Evolutionary conservation across 2,329 filamentous ascomycete species (phyloP), one percentile per base, ranked within the genome.

Genomic region (Trichoderma endophyticum): DNA sequence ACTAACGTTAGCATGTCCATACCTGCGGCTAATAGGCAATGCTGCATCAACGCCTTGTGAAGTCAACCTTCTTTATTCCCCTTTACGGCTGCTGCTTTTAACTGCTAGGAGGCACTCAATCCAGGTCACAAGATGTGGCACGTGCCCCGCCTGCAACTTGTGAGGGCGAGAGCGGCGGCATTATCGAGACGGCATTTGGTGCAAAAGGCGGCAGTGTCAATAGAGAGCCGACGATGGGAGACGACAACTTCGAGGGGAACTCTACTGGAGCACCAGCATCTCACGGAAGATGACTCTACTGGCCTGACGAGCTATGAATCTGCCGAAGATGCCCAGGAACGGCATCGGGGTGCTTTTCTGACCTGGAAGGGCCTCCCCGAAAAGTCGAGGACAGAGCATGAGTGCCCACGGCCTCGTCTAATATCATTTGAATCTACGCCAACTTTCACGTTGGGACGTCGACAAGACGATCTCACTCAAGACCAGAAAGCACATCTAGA

Each of bases 401-500:
- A 48, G 5, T 81, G 86, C 9, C 92, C 92, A 1, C 83, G 85
- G 15, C 93, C 94, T 30, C 90, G 89, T 36, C 86, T 98, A 75
- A 86, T 98, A 74, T 94, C 93, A 74, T 96, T 97, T 81, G 91
- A 93, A 69, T 92, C 94, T 62, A 83, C 87, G 39, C 94, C 95
- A 1, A 93, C 94, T 61, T 98, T 96, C 82, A 98, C 95, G 15
- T 92, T 95, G 75, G 96, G 96, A 70, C 92, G 95, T 6, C 92
- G 96, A 36, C 94, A 98, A 78, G 80, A 79, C 76, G 72, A 78
- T 81, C 74, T 93, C 3, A 82, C 84, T 1, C 66, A 77, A 0
- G 75, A 77, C 1, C 87, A 91, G 75, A 80, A 83, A 2, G 78
- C 77, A 4, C 82, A 83, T 2, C 81, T 91, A 54, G 79, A 76